These are phyloP conservation scores for Sporothrix mexicana DNA, from an alignment of 2,329 filamentous ascomycete genomes.

Conservation along the genomic window DNA sequence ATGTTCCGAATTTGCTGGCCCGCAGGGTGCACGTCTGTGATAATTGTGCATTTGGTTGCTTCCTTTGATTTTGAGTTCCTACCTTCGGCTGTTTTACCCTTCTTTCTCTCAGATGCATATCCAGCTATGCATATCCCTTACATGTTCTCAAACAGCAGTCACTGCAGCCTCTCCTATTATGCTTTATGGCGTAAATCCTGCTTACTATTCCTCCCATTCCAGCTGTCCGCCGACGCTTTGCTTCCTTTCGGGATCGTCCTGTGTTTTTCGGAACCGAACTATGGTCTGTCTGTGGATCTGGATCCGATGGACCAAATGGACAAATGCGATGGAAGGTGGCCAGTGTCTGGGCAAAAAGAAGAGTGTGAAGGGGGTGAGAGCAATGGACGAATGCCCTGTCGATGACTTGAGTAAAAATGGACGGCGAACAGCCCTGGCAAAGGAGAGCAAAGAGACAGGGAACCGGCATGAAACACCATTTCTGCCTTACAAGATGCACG, in stretches of 20 bases:
- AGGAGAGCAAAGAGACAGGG: neutral
- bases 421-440: neutral
- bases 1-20: neutral
- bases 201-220: neutral
- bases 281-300: neutral
- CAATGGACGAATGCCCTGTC: neutral
- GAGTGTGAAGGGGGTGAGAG: neutral
- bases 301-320: neutral
- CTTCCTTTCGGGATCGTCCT: constrained; percentile 15
- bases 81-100: too few relatives aligned
- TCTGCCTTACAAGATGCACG: constrained; percentile 16
- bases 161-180: neutral
- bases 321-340: neutral
- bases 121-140: neutral
- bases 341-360: neutral
- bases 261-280: constrained; percentile 29
- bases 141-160: neutral
- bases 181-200: too few relatives aligned
- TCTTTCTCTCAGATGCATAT: neutral
- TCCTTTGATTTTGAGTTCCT: too few relatives aligned
- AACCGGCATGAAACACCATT: neutral
- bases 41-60: neutral
- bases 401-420: neutral
- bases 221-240: neutral
- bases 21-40: neutral